phyloP scores from a whole-genome alignment of 208 protist genomes.

The Balamuthia mandrillaris region DNA sequence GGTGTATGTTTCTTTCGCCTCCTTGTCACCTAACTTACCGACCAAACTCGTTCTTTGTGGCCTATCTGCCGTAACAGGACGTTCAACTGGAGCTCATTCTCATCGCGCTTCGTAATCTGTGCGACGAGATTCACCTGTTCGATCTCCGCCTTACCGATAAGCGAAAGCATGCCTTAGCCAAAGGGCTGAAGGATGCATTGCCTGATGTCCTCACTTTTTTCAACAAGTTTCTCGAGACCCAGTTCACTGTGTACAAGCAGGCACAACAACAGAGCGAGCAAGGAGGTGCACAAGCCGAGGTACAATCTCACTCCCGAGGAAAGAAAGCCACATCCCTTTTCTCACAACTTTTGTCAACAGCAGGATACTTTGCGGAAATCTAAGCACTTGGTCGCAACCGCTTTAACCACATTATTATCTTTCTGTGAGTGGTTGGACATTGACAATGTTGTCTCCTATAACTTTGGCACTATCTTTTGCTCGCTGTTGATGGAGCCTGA shows the following conservation, averaged over 20 bases:
- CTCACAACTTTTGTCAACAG: background rate
- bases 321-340: background rate
- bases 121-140: background rate
- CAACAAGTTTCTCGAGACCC: background rate
- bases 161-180: background rate
- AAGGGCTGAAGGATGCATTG: background rate
- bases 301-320: background rate
- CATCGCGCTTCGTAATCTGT: background rate
- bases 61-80: background rate
- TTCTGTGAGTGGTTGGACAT: background rate
- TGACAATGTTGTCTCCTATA: background rate
- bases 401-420: background rate
- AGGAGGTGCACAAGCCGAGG: no score
- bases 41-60: background rate
- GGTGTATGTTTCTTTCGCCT: background rate
- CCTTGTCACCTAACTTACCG: background rate
- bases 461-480: background rate
- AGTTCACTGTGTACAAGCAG: background rate
- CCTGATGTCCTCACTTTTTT: background rate
- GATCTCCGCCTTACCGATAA: background rate
- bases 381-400: background rate
- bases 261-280: no score
- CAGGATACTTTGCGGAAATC: background rate
- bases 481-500: background rate
- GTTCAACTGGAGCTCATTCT: conserved; percentile 10